Evolutionary conservation across 768 basidiomycete species (phyloP).

Genomic region (Boletus barrowsii): DNA sequence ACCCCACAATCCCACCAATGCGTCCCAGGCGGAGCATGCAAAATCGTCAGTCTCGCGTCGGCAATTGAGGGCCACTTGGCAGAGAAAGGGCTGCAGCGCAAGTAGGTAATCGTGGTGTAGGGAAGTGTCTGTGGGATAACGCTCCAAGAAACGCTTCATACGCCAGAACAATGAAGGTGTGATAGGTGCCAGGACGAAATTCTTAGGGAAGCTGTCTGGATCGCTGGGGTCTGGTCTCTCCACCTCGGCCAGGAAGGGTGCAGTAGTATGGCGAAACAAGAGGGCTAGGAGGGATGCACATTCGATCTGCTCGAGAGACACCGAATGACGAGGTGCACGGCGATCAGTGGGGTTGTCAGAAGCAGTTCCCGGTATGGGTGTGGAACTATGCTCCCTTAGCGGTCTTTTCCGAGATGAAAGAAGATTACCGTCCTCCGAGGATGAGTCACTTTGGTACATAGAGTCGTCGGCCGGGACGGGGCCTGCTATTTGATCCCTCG

Average conservation of each 20-base stretch:
- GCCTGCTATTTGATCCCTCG: conserved; percentile 22
- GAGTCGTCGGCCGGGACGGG: conserved; percentile 18
- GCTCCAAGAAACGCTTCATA: conserved; percentile 58
- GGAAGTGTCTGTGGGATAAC: conserved; percentile 71
- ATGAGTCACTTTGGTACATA: conserved; percentile 35
- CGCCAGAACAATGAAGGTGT: conserved; percentile 54
- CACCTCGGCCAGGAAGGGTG: conserved; percentile 52
- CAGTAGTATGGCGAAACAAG: conserved; percentile 54
- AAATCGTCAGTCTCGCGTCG: conserved; percentile 56
- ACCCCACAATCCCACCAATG: conserved; percentile 68
- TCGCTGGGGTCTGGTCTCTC: conserved; percentile 21
- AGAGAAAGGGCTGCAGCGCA: conserved; percentile 65
- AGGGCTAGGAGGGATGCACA: conserved; percentile 61
- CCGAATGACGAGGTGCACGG: conserved; percentile 29
- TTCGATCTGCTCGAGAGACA: conserved; percentile 63
- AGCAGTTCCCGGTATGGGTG: conserved; percentile 16
- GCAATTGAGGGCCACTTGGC: conserved; percentile 75
- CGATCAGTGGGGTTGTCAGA: conserved; percentile 22
- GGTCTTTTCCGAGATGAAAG: conserved; percentile 32
- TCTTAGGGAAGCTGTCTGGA: conserved; percentile 34
- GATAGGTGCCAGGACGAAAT: conserved; percentile 13
- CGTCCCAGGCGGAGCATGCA: conserved; percentile 60
- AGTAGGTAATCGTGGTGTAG: conserved; percentile 74
- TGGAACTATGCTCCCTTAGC: conserved; percentile 20
- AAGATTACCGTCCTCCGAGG: conserved; percentile 31